Base-by-base conservation (phyloP, 495 filamentous ascomycete species). In the Daldinia caldariorum region DNA sequence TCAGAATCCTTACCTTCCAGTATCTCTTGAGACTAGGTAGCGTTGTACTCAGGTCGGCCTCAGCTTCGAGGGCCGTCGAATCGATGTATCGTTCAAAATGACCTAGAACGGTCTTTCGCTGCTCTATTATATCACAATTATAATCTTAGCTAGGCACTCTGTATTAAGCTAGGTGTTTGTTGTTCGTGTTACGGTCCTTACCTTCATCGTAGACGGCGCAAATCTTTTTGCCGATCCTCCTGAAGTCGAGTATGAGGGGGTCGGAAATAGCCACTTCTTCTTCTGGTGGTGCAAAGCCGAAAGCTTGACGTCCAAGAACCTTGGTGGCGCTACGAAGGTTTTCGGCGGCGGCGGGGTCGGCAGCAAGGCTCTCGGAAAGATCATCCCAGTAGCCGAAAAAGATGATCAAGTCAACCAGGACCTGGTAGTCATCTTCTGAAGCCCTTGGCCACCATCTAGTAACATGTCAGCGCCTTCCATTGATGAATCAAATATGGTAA, bases 351-450 rank as follows among this genome's bases (percentile, higher is more conserved):
- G 14, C 26, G 5, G 65, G 58, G 12, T 75, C 56, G 2, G 65
- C n/a, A 0, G 22, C 32, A 31, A 74, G 62, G 7, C 47, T 57
- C 62, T 76, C 74, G 16, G 71, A 62, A 56, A 64, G 61, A 22
- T 76, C 74, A 4, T 76, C 74, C 64, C 67, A 76, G 47, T 74
- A 39, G n/a, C 47, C 58, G 35, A 76, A 74, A 71, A 71, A 76
- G 10, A 74, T 69, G 20, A 76, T 67, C 29, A 71, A 8, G 31
- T 76, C 71, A 18, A 63, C 45, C 45, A 76, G 20, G 43, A 67
- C 43, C 1, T 37, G 41, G 34, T 71, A 76, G 14, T 60, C 58
- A 7, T 71, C 47, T 50, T 43, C 58, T 0, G 71, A 58, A 37
- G 67, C 14, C 0, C 53, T 67, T 9, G 74, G 74, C 74, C 74